Evolutionary conservation across 2,329 filamentous ascomycete genomes (phyloP).

Genomic region (Diplodia intermedia): DNA sequence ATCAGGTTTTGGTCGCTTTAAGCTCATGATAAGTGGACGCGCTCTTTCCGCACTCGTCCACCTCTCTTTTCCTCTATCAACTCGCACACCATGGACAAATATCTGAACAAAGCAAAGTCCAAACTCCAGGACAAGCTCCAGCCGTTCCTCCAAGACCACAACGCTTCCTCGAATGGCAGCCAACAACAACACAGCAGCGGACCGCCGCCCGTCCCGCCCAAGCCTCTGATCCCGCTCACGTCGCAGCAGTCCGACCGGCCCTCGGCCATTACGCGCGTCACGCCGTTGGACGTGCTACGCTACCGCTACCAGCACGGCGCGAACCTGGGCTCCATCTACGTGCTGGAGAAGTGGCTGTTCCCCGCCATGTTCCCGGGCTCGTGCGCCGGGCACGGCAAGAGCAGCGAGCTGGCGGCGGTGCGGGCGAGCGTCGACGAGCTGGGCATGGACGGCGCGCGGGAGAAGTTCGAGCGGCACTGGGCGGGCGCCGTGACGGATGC

Average conservation of each 20-base stretch:
- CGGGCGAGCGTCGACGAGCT: conserved; percentile 55
- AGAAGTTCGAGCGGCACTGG: conserved; percentile 64
- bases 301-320: conserved; percentile 67
- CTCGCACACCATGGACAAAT: conserved; percentile 27
- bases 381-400: conserved; percentile 46
- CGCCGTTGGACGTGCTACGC: conserved; percentile 51
- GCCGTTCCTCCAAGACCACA: conserved; percentile 16
- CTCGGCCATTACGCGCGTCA: background rate
- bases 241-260: conserved; percentile 21
- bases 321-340: conserved; percentile 65
- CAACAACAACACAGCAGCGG: background rate
- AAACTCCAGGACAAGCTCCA: conserved; percentile 31
- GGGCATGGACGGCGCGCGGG: conserved; percentile 57
- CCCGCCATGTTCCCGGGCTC: conserved; percentile 57
- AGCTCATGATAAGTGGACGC: conserved; percentile 6
- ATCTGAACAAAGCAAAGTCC: conserved; percentile 31
- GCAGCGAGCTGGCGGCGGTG: conserved; percentile 62
- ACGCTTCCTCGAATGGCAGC: background rate
- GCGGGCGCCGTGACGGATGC: conserved; percentile 56
- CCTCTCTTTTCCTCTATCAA: background rate
- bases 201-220: conserved; percentile 25
- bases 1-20: conserved; percentile 11
- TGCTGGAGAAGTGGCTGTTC: conserved; percentile 66
- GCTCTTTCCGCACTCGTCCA: background rate
- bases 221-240: conserved; percentile 19